Evolutionary conservation across 805 yeast species (phyloP).

Genomic region (Isabelozyma pseudorhagii): DNA sequence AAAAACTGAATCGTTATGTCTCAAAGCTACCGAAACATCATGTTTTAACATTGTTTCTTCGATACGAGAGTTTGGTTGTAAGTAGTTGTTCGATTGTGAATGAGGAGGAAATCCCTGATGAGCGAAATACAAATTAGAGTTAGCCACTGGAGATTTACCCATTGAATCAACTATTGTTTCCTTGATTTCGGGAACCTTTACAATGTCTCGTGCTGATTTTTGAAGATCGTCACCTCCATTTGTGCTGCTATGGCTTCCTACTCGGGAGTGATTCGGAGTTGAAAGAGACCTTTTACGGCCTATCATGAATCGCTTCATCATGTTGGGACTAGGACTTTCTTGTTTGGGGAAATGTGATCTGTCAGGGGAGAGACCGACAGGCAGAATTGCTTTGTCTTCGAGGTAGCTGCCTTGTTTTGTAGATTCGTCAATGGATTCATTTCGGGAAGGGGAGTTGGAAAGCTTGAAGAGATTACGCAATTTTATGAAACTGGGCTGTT

Average conservation of each 20-base stretch:
- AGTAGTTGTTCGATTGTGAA: conserved; percentile 10
- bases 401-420: conserved; percentile 1
- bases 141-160: conserved; percentile 21
- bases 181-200: conserved; percentile 10
- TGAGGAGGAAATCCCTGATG: conserved; percentile 62
- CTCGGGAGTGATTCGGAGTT: conserved; percentile 6
- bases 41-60: conserved; percentile 6
- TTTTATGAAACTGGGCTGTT: conserved; percentile 22
- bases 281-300: conserved; percentile 17
- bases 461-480: conserved; percentile 27
- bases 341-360: conserved; percentile 2
- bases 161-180: conserved; percentile 4
- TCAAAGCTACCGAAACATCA: conserved; percentile 29
- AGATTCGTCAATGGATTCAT: background rate
- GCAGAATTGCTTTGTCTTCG: conserved; percentile 3
- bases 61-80: background rate
- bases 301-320: conserved; percentile 10
- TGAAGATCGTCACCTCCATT: background rate
- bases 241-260: conserved; percentile 1
- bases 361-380: conserved; percentile 6
- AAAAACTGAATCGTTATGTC: conserved; percentile 37
- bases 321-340: conserved; percentile 2
- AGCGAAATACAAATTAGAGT: conserved; percentile 49
- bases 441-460: conserved; percentile 2
- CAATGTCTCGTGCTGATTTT: conserved; percentile 6